Evolutionary conservation across 495 filamentous ascomycete genomes (phyloP).

Genomic region (Astrocystis sublimbata): DNA sequence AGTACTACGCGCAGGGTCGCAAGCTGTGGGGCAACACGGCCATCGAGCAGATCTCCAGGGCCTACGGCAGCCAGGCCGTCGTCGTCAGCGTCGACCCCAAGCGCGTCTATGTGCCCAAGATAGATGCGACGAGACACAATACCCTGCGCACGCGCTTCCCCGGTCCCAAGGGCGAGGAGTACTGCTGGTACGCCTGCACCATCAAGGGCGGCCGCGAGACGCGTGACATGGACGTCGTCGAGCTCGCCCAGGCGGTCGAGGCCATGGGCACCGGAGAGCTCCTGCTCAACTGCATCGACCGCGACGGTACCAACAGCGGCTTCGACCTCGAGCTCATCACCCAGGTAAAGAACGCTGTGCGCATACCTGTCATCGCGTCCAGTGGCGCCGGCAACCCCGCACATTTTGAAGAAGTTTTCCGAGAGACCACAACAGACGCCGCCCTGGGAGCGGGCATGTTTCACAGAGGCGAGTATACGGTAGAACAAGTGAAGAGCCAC

Average conservation of each 20-base stretch:
- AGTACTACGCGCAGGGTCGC: conserved; percentile 71
- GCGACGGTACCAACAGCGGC: conserved; percentile 90
- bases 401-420: conserved; percentile 92
- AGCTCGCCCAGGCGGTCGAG: conserved; percentile 86
- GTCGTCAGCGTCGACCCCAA: conserved; percentile 95
- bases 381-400: conserved; percentile 87
- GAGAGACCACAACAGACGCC: conserved; percentile 81
- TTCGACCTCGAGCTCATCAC: conserved; percentile 92
- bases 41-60: conserved; percentile 89
- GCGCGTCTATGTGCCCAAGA: conserved; percentile 77
- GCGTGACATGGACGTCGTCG: conserved; percentile 83
- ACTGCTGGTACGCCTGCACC: conserved; percentile 98
- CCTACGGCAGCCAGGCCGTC: conserved; percentile 96
- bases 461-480: conserved; percentile 91
- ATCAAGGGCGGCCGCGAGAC: conserved; percentile 93
- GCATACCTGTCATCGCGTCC: conserved; percentile 93
- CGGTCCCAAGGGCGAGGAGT: conserved; percentile 74
- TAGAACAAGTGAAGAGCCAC: conserved; percentile 88
- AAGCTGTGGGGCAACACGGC: conserved; percentile 77
- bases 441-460: conserved; percentile 97
- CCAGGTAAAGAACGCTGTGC: conserved; percentile 78
- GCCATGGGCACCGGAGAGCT: conserved; percentile 96
- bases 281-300: conserved; percentile 95
- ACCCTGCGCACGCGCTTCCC: conserved; percentile 69
- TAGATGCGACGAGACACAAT: conserved; percentile 72